Evolutionary conservation across 2,329 filamentous ascomycete species (phyloP), one percentile per base, ranked within the genome.

Genomic region (Ceratocystis albifundus): DNA sequence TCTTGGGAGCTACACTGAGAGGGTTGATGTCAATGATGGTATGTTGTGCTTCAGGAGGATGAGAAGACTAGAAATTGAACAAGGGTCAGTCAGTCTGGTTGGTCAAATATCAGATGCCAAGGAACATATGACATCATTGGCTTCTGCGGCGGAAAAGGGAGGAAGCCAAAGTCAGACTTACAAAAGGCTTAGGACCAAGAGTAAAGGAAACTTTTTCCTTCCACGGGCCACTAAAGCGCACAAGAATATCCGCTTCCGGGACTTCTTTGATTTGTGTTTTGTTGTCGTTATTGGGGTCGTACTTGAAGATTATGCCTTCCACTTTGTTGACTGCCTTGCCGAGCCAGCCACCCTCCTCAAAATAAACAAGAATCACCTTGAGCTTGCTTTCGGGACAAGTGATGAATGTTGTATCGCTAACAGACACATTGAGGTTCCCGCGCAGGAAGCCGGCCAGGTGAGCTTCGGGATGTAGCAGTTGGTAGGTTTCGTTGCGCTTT

Each of bases 401-500:
- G 68, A 97, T 82, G 74, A 88, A 96, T 72, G 90, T 94, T 70
- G 87, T 83, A 72, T 99, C 94, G 61, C 92, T 88, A 25, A 99
- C 94, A 7, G 88, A 92, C 69, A 99, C 87, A 71, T 87, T 92
- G 63, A 97, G 79, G n/a, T 88, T 86, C 28, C 94, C 94, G 70
- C 92, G 83, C 59, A 99, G 77, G 65, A 99, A 80, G 20, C 94
- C 94, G 32, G 92, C 91, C 1, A 99, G 80, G 73, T 96, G 90
- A 5, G 94, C 94, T n/a, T 89, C 86, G 3, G 94, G 94, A 76
- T 99, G 94, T 4, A 89, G 96, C 69, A 99, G 83, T 74, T 96
- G 91, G 75, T 99, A 99, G 69, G 92, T 89, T 77, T 99, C 94
- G 73, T 93, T 84, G 65, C 89, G 82, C 69, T 86, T 87, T 72